Evolutionary conservation across 768 basidiomycete species (phyloP).

Genomic region (Candolleomyces aberdarensis): DNA sequence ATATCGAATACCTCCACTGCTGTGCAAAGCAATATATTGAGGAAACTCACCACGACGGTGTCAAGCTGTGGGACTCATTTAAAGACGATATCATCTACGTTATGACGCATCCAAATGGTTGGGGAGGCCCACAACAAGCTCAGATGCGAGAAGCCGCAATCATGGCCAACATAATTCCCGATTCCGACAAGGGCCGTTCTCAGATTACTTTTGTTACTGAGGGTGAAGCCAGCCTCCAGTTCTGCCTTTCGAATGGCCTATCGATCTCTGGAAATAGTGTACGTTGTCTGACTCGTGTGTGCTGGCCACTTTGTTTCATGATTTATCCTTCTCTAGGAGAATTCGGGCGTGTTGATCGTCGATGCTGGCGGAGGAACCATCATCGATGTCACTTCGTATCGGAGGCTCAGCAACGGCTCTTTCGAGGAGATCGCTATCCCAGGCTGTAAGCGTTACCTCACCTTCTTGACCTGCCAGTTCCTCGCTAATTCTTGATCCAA

Average conservation of each 20-base stretch:
- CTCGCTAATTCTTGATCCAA: no score
- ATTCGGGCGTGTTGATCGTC: conserved; percentile 46
- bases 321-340: conserved; percentile 20
- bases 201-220: conserved; percentile 49
- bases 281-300: background rate
- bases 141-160: conserved; percentile 46
- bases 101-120: conserved; percentile 51
- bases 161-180: conserved; percentile 41
- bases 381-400: conserved; percentile 53
- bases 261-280: conserved; percentile 2
- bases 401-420: background rate
- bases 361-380: conserved; percentile 65
- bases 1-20: conserved; percentile 35
- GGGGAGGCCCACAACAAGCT: conserved; percentile 50
- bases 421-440: conserved; percentile 42
- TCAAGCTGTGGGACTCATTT: conserved; percentile 20
- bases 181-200: conserved; percentile 24
- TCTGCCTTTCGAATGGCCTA: conserved; percentile 26
- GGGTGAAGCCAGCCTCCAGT: conserved; percentile 54
- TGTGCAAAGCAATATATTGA: conserved; percentile 35
- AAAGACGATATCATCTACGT: conserved; percentile 36
- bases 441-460: conserved; percentile 23
- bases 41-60: conserved; percentile 33
- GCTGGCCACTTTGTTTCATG: background rate
- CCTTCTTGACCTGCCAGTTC: background rate